phyloP scores from a whole-genome alignment of 805 yeast species.

The Ogataea kodamae region DNA sequence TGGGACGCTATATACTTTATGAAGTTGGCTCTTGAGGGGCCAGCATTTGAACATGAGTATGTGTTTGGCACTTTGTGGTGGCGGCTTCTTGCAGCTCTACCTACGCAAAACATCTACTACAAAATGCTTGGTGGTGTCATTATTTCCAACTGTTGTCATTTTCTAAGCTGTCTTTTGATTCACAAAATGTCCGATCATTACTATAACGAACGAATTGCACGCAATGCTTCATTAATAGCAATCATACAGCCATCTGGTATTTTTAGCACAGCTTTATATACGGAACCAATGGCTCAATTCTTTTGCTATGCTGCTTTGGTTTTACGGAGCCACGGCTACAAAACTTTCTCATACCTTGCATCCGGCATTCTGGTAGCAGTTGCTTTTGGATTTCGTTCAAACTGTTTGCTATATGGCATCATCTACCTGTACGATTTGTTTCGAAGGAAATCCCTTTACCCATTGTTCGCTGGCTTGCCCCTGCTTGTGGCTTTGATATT shows the following conservation, averaged over 20 bases:
- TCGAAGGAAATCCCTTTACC: constrained; percentile 22
- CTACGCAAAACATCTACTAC: constrained; percentile 36
- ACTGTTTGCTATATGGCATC: constrained; percentile 70
- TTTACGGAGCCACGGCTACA: constrained; percentile 33
- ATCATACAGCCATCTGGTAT: constrained; percentile 77
- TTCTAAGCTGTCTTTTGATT: constrained; percentile 44
- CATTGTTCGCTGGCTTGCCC: constrained; percentile 55
- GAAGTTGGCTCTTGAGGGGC: constrained; percentile 48
- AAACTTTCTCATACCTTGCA: constrained; percentile 30
- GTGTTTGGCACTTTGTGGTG: constrained; percentile 86
- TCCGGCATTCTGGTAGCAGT: constrained; percentile 55
- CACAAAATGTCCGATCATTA: constrained; percentile 42
- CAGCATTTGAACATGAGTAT: constrained; percentile 80
- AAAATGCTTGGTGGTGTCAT: constrained; percentile 46
- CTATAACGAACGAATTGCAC: constrained; percentile 17
- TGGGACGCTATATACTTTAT: constrained; percentile 88
- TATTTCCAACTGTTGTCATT: constrained; percentile 52
- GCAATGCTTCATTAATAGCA: constrained; percentile 37
- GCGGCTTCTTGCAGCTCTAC: constrained; percentile 33
- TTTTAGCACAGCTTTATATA: constrained; percentile 67
- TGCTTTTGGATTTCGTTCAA: constrained; percentile 68
- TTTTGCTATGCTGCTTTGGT: constrained; percentile 55
- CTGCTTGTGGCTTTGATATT: constrained; percentile 45
- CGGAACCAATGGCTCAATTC: constrained; percentile 70
- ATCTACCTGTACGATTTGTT: constrained; percentile 57